Percentiles rank a stretch among this genome's conserved stretches.
Conservation (phyloP, 2,329 filamentous ascomycete genomes). For the Trichoderma guizhouense region DNA sequence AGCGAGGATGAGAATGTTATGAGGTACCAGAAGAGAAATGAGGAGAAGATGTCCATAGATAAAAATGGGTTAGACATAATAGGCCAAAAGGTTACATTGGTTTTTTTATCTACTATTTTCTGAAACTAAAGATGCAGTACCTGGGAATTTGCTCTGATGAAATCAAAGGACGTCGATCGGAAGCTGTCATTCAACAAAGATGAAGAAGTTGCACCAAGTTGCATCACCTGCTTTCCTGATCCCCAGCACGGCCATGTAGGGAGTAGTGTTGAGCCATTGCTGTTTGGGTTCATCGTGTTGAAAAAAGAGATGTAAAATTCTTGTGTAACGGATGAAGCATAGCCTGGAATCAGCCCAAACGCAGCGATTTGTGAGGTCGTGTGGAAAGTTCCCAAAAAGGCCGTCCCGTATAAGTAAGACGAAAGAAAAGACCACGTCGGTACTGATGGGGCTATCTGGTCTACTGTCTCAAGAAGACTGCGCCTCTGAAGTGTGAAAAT, state of each 20-base stretch:
- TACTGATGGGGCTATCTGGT: neutral
- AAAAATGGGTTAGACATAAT: neutral
- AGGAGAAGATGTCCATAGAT: neutral
- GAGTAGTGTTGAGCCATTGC: no score
- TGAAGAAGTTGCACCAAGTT: neutral
- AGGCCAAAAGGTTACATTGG: neutral
- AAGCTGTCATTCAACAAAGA: neutral
- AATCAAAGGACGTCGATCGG: neutral
- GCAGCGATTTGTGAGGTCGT: no score
- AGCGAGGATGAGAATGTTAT: neutral
- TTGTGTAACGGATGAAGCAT: no score
- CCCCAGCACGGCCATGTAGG: neutral
- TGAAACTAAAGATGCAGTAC: no score
- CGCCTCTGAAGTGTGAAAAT: constrained; percentile 71
- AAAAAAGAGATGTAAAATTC: no score
- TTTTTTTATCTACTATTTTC: no score
- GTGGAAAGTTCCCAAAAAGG: no score
- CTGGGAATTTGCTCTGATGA: no score
- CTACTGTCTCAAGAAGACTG: neutral
- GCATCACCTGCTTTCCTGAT: neutral
- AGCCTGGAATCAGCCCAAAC: no score
- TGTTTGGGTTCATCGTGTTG: no score
- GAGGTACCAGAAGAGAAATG: neutral
- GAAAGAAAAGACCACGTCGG: neutral
- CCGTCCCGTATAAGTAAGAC: no score